Base-by-base conservation (phyloP, 2,329 filamentous ascomycete species). In the Penicillium glabrum region DNA sequence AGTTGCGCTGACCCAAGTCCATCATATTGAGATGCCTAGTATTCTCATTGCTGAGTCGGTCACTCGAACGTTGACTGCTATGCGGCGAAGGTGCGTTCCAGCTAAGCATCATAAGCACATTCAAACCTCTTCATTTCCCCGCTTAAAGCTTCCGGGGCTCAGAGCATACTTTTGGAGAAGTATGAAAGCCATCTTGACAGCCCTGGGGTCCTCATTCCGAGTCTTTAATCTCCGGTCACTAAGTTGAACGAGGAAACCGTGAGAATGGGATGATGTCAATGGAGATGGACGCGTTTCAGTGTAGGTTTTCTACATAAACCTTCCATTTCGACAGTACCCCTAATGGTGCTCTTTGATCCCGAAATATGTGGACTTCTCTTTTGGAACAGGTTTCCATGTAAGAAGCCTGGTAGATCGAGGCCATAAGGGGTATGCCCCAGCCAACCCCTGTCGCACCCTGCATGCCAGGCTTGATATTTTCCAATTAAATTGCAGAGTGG, bases 131-230 rank as follows among this genome's bases (percentile, higher is more conserved):
- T 23, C 19, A 23, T 23, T 23, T 23, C 19, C 11, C 39, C 11
- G 10, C 2, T 4, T 41, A 41, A 13, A 23, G 19, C 39, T 13
- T 13, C 19, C 11, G 39, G 14, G 19, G 10, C 10, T 23, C 19
- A 14, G 3, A 23, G 11, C 39, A 21, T 23, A 21, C 5, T 39
- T 39, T 3, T 19, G 1, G 9, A 41, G 16, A 26, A 16, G 16
- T 29, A n/a, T 50, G 45, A 47, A 47, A 13, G 24, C 45, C 26
- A 47, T n/a, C 8, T 11, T 41, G 37, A 47, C n/a, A 21, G 35
- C 35, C 27, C 27, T 31, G 8, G 23, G 39, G n/a, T 51, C 51
- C 59, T 46, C 63, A 64, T 66, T 64, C 62, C 60, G 6, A 7
- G 24, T 43, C 19, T 27, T 56, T 55, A 57, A 54, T 64, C 54